Conservation (phyloP, 1,284 basidiomycete genomes). For the Pseudozyma tsukubaensis region DNA sequence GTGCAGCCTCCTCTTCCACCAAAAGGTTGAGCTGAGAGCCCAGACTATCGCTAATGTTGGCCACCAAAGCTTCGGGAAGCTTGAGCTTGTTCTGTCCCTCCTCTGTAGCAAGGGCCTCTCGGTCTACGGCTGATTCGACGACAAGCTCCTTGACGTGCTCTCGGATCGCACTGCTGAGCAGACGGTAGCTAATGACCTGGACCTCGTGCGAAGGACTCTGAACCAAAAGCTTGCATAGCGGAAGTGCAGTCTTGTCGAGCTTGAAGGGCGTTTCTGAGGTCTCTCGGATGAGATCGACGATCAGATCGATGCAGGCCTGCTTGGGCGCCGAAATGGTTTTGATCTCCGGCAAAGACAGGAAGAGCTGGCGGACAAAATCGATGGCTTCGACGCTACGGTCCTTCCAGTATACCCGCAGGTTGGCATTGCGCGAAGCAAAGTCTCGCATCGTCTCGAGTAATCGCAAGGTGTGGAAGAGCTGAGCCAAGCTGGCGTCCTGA, state of each 20-base stretch:
- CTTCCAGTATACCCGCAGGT: conserved; percentile 78
- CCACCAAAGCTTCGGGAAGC: conserved; percentile 33
- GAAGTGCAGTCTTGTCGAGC: conserved; percentile 18
- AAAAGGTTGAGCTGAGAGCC: conserved; percentile 28
- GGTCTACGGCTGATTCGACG: conserved; percentile 51
- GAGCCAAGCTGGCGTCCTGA: conserved; percentile 75
- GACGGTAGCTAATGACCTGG: conserved; percentile 51
- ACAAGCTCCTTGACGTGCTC: conserved; percentile 59
- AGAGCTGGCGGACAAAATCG: conserved; percentile 75
- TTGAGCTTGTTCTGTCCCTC: conserved; percentile 27
- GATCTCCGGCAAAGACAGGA: conserved; percentile 69
- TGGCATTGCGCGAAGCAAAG: conserved; percentile 78
- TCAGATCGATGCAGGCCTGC: conserved; percentile 46
- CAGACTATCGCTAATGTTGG: conserved; percentile 37
- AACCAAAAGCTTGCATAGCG: conserved; percentile 42
- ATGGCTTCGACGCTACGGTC: conserved; percentile 74
- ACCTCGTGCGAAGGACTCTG: conserved; percentile 46
- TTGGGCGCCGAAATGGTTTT: conserved; percentile 25
- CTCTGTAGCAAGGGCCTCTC: conserved; percentile 27
- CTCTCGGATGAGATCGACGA: conserved; percentile 51
- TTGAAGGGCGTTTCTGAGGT: conserved; percentile 44
- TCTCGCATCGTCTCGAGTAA: conserved; percentile 80
- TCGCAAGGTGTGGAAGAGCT: conserved; percentile 77
- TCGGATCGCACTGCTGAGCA: conserved; percentile 38
- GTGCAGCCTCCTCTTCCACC: conserved; percentile 34